Evolutionary conservation across 2,329 filamentous ascomycete species (phyloP).

Genomic region (Penicillium polonicum): DNA sequence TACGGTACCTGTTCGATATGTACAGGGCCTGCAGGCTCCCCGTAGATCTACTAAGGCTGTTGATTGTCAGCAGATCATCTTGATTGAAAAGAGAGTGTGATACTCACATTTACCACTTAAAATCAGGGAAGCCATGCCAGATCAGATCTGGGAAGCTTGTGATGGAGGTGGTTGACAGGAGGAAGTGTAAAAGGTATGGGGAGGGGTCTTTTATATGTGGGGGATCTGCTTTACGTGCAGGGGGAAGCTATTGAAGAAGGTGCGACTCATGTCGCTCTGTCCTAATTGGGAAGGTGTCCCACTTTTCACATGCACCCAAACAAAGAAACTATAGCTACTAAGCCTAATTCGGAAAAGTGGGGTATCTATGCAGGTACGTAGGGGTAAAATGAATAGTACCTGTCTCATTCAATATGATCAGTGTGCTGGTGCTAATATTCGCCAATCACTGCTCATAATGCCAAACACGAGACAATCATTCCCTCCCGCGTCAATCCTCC

Average conservation of each 20-base stretch:
- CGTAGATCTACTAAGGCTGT: not conserved
- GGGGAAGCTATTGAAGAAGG: not conserved
- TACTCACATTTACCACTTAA: not conserved
- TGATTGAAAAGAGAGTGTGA: not conserved
- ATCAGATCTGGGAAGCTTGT: not conserved
- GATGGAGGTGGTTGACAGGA: not conserved
- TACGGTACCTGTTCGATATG: not conserved
- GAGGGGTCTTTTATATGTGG: not conserved
- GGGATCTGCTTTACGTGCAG: not conserved
- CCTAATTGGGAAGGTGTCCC: too few species aligned
- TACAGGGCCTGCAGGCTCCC: not conserved
- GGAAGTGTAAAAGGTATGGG: not conserved
- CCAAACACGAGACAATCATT: too few species aligned
- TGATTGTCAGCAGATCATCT: not conserved
- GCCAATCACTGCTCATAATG: too few species aligned
- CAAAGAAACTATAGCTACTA: too few species aligned
- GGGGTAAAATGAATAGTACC: too few species aligned
- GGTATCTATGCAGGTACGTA: too few species aligned
- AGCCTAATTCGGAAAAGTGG: too few species aligned
- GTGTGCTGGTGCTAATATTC: too few species aligned
- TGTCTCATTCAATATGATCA: too few species aligned
- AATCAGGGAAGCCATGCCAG: not conserved
- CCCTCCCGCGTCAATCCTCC: too few species aligned
- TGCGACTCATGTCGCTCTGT: not conserved
- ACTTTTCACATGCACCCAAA: too few species aligned